These are phyloP conservation scores for Omphalea diandra DNA, from an alignment of 441 rosid genomes.

Conservation along the genomic window DNA sequence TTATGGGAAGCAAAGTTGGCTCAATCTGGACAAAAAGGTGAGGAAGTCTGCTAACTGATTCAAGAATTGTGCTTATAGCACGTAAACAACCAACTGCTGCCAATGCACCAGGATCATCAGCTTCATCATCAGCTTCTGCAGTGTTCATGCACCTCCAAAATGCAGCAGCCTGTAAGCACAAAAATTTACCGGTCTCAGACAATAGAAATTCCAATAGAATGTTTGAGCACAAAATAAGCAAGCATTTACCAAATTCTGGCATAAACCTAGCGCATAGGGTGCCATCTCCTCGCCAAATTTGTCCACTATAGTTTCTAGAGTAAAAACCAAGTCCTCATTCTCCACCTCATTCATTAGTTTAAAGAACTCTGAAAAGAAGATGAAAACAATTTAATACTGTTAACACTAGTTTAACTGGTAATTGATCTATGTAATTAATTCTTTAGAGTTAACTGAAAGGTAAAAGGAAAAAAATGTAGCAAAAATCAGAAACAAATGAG, in stretches of 20 bases:
- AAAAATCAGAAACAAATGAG: neutral
- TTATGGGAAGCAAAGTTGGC: conserved; percentile 94
- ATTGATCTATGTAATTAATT: conserved; percentile 7
- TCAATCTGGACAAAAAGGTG: conserved; percentile 92
- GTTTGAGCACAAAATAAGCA: neutral
- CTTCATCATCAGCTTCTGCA: conserved; percentile 86
- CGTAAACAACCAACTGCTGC: conserved; percentile 99
- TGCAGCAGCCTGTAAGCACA: conserved; percentile 75
- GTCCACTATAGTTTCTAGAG: conserved; percentile 93
- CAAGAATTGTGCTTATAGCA: conserved; percentile 98
- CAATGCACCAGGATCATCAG: conserved; percentile 96
- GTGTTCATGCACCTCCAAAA: conserved; percentile 97
- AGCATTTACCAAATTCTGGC: conserved; percentile 91
- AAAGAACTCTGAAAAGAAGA: conserved; percentile 59
- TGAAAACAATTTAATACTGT: no score
- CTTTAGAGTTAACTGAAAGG: neutral
- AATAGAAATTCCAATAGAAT: conserved; percentile 13
- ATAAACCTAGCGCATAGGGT: conserved; percentile 94
- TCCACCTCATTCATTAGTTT: conserved; percentile 99
- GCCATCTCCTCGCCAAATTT: conserved; percentile 99
- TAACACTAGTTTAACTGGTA: no score
- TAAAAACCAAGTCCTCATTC: conserved; percentile 97
- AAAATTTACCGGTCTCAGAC: conserved; percentile 14
- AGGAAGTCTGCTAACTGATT: conserved; percentile 94
- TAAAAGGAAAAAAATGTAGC: neutral